These are phyloP conservation scores for Pholiota molesta DNA, from an alignment of 768 basidiomycete genomes.

Conservation along the genomic window DNA sequence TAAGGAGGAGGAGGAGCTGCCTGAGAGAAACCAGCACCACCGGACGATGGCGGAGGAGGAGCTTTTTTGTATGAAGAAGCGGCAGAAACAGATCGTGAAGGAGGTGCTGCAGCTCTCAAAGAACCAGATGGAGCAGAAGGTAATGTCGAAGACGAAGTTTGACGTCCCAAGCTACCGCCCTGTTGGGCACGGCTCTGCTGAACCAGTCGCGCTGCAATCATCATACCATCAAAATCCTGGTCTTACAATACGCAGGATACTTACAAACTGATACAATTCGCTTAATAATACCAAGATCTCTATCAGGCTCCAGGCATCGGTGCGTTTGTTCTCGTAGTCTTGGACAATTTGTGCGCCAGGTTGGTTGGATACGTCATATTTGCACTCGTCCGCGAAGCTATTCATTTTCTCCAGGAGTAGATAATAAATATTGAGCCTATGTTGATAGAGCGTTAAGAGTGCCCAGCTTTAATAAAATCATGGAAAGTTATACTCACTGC, in stretches of 20 bases:
- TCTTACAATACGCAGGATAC: conserved; percentile 29
- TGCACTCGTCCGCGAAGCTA: conserved; percentile 76
- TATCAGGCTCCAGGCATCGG: conserved; percentile 78
- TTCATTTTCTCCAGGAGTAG: conserved; percentile 93
- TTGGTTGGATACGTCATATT: conserved; percentile 71
- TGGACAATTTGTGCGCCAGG: conserved; percentile 69
- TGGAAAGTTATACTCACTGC: conserved; percentile 70
- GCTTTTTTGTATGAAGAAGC: conserved; percentile 46
- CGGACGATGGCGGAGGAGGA: conserved; percentile 58
- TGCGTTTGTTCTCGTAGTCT: conserved; percentile 82
- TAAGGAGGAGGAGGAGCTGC: conserved; percentile 39
- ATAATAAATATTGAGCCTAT: conserved; percentile 91
- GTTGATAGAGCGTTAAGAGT: neutral
- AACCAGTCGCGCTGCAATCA: conserved; percentile 63
- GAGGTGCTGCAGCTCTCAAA: conserved; percentile 40
- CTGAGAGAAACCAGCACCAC: conserved; percentile 23
- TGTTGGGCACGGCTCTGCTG: conserved; percentile 47
- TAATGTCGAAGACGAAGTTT: conserved; percentile 37
- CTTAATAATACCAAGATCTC: conserved; percentile 85
- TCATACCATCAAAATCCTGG: neutral
- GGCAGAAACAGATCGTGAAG: conserved; percentile 34
- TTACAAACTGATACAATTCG: conserved; percentile 83
- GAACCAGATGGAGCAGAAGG: conserved; percentile 35
- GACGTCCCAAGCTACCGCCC: conserved; percentile 30
- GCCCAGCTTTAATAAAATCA: neutral